Base-by-base conservation (phyloP, 2,329 filamentous ascomycete genomes). In the Escovopsis weberi region DNA sequence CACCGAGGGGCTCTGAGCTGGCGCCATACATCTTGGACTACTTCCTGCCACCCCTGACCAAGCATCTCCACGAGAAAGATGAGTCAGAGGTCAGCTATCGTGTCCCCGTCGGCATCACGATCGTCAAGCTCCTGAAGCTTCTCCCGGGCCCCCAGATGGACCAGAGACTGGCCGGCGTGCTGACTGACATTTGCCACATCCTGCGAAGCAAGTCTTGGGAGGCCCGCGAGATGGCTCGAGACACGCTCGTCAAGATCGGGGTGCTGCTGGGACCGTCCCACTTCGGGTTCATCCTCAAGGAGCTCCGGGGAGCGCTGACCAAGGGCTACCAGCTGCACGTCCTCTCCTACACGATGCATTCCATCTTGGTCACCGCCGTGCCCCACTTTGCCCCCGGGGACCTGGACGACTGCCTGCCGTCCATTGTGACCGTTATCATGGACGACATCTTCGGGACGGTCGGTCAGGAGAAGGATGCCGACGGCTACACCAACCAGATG, bases 391-490 rank as follows among this genome's bases (percentile, higher is more conserved):
- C 77, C 35, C 79, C 86, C 15, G 91, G 93, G 23, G 86, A 89
- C 51, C 67, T 98, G 28, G 86, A 98, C 55, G 88, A 95, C 56
- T 94, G 88, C 55, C 67, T 95, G 8, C 66, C 74, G 3, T 72
- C 82, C 10, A 78, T 96, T 37, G 79, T 93, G 38, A 73, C 77
- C 1, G 77, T 98, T 37, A 81, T 96, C 49, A 91, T 98, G 85
- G 91, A 98, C 55, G 93, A 98, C 57, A 91, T 93, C 11, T 98
- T 98, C 56, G 93, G 93, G 28, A 77, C 79, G 6, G 82, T 83
- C 32, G 91, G 91, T 2, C 84, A 94, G 63, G 89, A 98, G 57
- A 98, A 98, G 62, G 91, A 98, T 53, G 89, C 89, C 0, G 87
- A 95, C 53, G 91, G 88, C 42, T 98, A 98, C 59, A 81, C 82